phyloP scores from a whole-genome alignment of 2,329 filamentous ascomycete genomes.

The Colletotrichum aenigma region DNA sequence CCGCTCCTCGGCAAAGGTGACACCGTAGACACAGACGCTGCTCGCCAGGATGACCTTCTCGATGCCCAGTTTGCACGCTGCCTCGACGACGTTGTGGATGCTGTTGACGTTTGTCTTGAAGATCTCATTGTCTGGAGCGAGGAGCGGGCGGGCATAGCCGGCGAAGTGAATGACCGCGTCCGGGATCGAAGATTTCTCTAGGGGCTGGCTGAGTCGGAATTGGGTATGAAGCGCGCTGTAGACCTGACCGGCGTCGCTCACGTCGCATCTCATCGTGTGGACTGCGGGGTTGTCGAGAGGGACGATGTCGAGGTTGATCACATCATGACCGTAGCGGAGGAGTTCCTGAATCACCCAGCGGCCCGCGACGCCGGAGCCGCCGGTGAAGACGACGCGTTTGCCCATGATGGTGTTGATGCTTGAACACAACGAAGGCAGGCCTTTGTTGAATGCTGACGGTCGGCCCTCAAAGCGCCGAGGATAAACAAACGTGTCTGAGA shows the following conservation, averaged over 20 bases:
- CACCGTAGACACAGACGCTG: conserved; percentile 64
- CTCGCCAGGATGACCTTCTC: conserved; percentile 66
- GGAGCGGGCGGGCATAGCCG: conserved; percentile 63
- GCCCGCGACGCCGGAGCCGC: conserved; percentile 38
- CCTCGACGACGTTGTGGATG: conserved; percentile 68
- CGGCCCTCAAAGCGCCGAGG: neutral
- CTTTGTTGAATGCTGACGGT: neutral
- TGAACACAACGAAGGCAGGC: neutral
- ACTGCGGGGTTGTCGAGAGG: conserved; percentile 31
- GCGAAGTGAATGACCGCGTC: conserved; percentile 68
- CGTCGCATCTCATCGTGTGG: conserved; percentile 36
- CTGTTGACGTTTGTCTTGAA: conserved; percentile 59
- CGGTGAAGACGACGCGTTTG: conserved; percentile 36
- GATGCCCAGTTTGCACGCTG: conserved; percentile 64
- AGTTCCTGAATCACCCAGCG: conserved; percentile 37
- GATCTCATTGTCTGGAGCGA: conserved; percentile 64
- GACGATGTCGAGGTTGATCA: conserved; percentile 38
- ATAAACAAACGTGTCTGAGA: neutral
- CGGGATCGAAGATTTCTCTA: conserved; percentile 41
- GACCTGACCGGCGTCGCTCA: conserved; percentile 39
- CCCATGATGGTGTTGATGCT: conserved; percentile 1
- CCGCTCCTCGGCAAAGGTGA: conserved; percentile 65
- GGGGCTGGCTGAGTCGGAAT: conserved; percentile 45
- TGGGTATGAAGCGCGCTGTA: conserved; percentile 47
- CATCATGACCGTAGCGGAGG: conserved; percentile 33